Base-by-base conservation (phyloP, 345 rosid genomes). In the Excoecaria agallocha region DNA sequence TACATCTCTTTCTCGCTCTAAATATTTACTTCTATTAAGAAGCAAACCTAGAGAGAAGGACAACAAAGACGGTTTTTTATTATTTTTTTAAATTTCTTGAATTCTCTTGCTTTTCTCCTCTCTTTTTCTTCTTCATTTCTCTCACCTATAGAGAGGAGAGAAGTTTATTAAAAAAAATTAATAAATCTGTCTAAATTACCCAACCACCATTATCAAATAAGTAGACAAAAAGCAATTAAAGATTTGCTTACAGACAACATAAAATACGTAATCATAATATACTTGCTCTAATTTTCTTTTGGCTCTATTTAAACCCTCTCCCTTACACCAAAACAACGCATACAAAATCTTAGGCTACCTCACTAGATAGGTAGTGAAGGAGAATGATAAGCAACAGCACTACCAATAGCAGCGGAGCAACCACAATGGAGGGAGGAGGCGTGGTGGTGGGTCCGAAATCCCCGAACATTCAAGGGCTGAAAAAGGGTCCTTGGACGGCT, bases 401-500 rank as follows among this genome's bases (percentile, higher is more conserved):
- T 19, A 55, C 54, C 13, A 50, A 8, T 4, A 17, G 57, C 38
- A 22, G 45, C 17, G 54, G 72, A 38, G 75, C 63, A 69, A 75
- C 37, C n/a, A 16, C 56, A 16, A 8, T 22, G 52, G 72, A 58
- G 30, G 64, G 48, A 68, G 1, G 66, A 12, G 15, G 73, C 30
- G 61, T 13, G 12, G 20, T 20, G 30, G 50, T 19, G 12, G 76
- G 24, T 41, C 57, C 61, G 17, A 51, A 73, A 35, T 79, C 75
- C 67, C 51, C 1, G 17, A 30, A 25, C 22, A 73, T 64, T n/a
- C 68, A 76, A 55, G 87, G 84, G 66, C 41, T 91, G 67, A 93
- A 91, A 85, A 93, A 90, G 77, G 98, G 98, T 37, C 98, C 97
- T 16, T 93, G 98, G 98, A 85, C 95, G 43, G 77, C 86, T 0